Percentiles rank a stretch among this genome's conserved stretches.
Conservation (phyloP, 257 asterid species). For the Nicotiana benthamiana region DNA sequence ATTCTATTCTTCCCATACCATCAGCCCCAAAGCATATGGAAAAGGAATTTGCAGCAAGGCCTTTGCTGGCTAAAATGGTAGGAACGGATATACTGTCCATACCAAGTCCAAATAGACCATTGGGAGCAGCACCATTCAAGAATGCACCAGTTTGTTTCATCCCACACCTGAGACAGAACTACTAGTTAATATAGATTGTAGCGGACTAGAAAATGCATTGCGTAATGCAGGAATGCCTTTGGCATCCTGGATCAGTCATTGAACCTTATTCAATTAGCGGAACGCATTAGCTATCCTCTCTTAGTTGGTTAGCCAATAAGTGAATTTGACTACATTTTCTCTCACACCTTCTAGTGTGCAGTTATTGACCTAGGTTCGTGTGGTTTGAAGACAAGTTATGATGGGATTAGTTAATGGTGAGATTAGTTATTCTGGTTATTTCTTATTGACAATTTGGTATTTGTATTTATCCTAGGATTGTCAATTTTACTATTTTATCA, state of each 20-base stretch:
- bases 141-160: conserved; percentile 77
- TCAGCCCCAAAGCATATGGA: conserved; percentile 86
- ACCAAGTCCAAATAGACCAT: conserved; percentile 92
- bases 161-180: conserved; percentile 64
- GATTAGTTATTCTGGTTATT: too few relatives aligned
- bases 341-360: neutral
- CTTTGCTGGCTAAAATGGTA: conserved; percentile 60
- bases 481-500: too few relatives aligned
- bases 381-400: too few relatives aligned
- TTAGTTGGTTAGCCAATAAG: neutral
- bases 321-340: too few relatives aligned
- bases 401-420: too few relatives aligned
- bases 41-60: conserved; percentile 74
- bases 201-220: neutral
- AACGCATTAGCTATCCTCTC: neutral
- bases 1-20: conserved; percentile 73
- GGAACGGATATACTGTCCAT: conserved; percentile 64
- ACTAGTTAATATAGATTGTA: neutral
- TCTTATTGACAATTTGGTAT: too few relatives aligned
- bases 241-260: neutral
- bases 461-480: too few relatives aligned
- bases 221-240: neutral
- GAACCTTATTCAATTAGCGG: neutral
- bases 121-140: conserved; percentile 71
- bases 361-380: neutral